Percentiles rank a stretch among this genome's conserved stretches.
These are phyloP conservation scores for Alternaria atra DNA, from an alignment of 2,329 filamentous ascomycete genomes.

Conservation along the genomic window DNA sequence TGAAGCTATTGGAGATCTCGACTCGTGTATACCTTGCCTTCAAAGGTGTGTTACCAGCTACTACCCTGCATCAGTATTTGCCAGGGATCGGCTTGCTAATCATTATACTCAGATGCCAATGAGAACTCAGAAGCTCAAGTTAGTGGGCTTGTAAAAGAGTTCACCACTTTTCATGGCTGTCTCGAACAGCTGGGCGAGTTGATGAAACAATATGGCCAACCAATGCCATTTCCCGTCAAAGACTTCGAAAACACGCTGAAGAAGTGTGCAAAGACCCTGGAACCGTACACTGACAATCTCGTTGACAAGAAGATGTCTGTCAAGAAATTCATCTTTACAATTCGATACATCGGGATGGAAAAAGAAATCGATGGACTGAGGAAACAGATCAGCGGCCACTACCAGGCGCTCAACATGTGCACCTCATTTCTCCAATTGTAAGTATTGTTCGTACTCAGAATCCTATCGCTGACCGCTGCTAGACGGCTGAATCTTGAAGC, in stretches of 20 bases:
- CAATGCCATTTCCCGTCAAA: conserved; percentile 40
- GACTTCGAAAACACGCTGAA: conserved; percentile 45
- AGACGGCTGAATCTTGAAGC: conserved; percentile 43
- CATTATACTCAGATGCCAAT: conserved; percentile 38
- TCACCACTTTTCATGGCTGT: conserved; percentile 41
- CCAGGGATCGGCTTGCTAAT: conserved; percentile 17
- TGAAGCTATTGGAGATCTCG: conserved; percentile 45
- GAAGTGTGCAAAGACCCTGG: conserved; percentile 39
- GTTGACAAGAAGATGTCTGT: conserved; percentile 45
- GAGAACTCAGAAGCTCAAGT: conserved; percentile 47
- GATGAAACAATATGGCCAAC: conserved; percentile 46
- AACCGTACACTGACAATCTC: conserved; percentile 41
- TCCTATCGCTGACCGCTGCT: conserved; percentile 15
- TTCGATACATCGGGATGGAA: conserved; percentile 47
- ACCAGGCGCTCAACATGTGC: conserved; percentile 44
- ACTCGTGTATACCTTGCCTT: conserved; percentile 46
- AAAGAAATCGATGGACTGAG: conserved; percentile 43
- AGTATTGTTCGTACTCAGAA: not conserved
- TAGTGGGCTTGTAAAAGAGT: conserved; percentile 42
- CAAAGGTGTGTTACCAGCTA: conserved; percentile 33
- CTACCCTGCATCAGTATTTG: not conserved
- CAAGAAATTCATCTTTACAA: conserved; percentile 41
- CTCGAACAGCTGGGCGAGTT: conserved; percentile 39
- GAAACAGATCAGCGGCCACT: conserved; percentile 42
- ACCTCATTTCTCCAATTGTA: conserved; percentile 44